Evolutionary conservation across 768 basidiomycete genomes (phyloP), one percentile per base, ranked within the genome.

Genomic region (Terana coerulea): DNA sequence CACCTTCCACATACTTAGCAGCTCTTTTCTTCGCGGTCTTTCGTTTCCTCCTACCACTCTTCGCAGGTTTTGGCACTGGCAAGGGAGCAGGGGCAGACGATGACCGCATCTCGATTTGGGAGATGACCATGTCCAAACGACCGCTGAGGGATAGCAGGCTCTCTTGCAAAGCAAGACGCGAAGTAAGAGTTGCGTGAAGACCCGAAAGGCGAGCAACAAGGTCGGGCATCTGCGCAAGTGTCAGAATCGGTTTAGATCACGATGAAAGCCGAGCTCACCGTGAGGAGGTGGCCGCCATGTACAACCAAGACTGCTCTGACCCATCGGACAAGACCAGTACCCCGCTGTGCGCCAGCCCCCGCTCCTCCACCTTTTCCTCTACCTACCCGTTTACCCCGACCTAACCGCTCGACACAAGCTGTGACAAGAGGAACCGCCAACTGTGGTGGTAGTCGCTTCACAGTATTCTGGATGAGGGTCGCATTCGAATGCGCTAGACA

Each of bases 231-330:
- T 98, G 44, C 4, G 46, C 24, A 67, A 51, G 52, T 41, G 21
- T 30, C 17, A 19, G 49, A 33, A 12, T 21, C 19, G 14, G n/a
- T 6, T 14, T 4, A 28, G 3, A 21, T 19, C 33, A 3, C 3
- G 28, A 21, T 19, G 36, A 15, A 15, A 47, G 15, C 31, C 28
- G 47, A 34, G 78, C 88, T 59, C 62, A 95, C 95, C 31, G 95
- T 95, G 86, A 98, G 90, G 48, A 99, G 78, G 67, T 98, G 86
- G 0, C 88, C 88, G 41, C 91, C 88, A 67, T 98, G 93, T 12
- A 92, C 77, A 12, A 86, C 77, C 47, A 99, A 73, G 4, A 91
- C 89, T 7, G 84, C 84, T 67, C 85, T 87, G 55, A 89, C 75
- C 93, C 86, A 98, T 48, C 68, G 76, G 46, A 87, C 76, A 51